A percentile compares a stretch with the other conserved stretches of the same genome.
phyloP scores from a whole-genome alignment of 805 yeast species.

The Peterozyma toletana region DNA sequence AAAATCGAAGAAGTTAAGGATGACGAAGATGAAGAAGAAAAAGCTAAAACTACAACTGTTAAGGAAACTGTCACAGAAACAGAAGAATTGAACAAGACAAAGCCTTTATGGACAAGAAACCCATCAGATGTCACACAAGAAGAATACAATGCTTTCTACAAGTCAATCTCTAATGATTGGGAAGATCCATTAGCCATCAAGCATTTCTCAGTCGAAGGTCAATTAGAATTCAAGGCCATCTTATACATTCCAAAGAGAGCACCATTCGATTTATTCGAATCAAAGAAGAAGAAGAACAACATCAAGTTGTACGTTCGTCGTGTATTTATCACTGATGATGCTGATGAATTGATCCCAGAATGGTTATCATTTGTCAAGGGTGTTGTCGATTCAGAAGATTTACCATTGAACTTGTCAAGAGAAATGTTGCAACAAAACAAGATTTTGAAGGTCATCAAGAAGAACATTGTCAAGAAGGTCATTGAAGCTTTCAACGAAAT shows the following conservation, averaged over 20 bases:
- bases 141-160: constrained; percentile 98
- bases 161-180: constrained; percentile 99
- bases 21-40: constrained; percentile 62
- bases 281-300: constrained; percentile 98
- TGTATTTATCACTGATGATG: constrained; percentile 99
- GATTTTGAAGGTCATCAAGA: constrained; percentile 98
- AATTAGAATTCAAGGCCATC: constrained; percentile 97
- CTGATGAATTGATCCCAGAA: constrained; percentile 98
- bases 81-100: constrained; percentile 97
- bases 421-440: constrained; percentile 99
- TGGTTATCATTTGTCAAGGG: constrained; percentile 97
- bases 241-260: constrained; percentile 98
- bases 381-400: constrained; percentile 99
- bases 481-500: constrained; percentile 99
- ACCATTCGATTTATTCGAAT: constrained; percentile 96
- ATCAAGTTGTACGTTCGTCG: constrained; percentile 98
- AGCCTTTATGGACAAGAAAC: constrained; percentile 99
- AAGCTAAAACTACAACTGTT: constrained; percentile 77
- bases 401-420: constrained; percentile 99
- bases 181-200: constrained; percentile 99
- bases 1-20: constrained; percentile 71
- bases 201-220: constrained; percentile 99
- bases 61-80: constrained; percentile 92
- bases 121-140: constrained; percentile 97
- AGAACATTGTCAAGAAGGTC: constrained; percentile 97